phyloP scores from a whole-genome alignment of 164 flowering plant genomes.

The Vitis rupestris region DNA sequence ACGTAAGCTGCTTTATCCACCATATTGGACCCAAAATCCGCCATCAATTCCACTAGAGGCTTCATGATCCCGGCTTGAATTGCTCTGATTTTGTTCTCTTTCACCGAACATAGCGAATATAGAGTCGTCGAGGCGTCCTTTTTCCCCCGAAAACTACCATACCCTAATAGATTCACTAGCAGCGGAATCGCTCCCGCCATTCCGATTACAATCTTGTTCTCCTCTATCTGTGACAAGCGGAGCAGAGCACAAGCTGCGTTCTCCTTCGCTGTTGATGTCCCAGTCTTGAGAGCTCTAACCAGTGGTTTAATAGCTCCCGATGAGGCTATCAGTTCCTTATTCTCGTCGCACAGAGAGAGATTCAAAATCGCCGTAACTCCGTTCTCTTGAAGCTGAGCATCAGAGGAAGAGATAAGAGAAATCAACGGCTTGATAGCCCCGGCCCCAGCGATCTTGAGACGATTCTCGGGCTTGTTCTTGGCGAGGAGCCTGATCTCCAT shows the following conservation, averaged over 20 bases:
- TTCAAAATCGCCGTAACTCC: conserved; percentile 84
- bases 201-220: conserved; percentile 65
- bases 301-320: conserved; percentile 79
- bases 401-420: conserved; percentile 54
- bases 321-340: conserved; percentile 54
- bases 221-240: conserved; percentile 66
- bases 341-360: conserved; percentile 76
- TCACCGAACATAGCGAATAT: conserved; percentile 62
- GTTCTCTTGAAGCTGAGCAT: conserved; percentile 63
- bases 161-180: conserved; percentile 59
- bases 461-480: conserved; percentile 75
- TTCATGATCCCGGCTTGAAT: conserved; percentile 69
- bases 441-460: conserved; percentile 58
- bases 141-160: conserved; percentile 68
- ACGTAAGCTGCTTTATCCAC: conserved; percentile 90
- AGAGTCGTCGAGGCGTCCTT: conserved; percentile 88
- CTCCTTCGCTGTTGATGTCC: conserved; percentile 71
- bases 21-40: conserved; percentile 77
- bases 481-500: conserved; percentile 73
- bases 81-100: conserved; percentile 74
- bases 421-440: conserved; percentile 71
- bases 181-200: conserved; percentile 82
- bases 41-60: conserved; percentile 79
- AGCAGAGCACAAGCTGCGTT: conserved; percentile 92
- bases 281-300: conserved; percentile 54